Conservation (phyloP, 78 protist species). For the Dictyostelium intermedium region DNA sequence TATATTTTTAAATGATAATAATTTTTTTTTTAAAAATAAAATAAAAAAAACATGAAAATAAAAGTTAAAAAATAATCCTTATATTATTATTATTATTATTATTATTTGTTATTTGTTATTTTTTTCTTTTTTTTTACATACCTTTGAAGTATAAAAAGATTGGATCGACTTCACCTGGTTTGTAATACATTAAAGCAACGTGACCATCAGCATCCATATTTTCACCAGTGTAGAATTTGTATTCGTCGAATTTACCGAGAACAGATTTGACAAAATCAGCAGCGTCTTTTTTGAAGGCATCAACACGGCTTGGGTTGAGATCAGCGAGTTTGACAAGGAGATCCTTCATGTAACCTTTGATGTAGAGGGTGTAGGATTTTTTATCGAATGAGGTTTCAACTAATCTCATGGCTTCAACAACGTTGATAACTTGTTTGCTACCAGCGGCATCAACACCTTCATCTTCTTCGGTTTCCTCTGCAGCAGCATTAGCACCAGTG, state of each 20-base stretch:
- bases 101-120: too few species aligned
- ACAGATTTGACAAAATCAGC: conserved; percentile 70
- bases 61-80: too few species aligned
- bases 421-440: conserved; percentile 56
- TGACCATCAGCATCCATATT: conserved; percentile 85
- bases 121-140: too few species aligned
- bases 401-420: conserved; percentile 67
- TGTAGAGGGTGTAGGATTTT: conserved; percentile 82
- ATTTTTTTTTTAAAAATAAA: too few species aligned
- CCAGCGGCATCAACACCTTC: conserved; percentile 32
- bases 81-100: too few species aligned
- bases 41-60: too few species aligned
- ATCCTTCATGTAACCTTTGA: conserved; percentile 89
- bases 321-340: conserved; percentile 21
- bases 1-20: too few species aligned
- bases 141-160: conserved; percentile 81
- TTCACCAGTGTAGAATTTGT: conserved; percentile 81
- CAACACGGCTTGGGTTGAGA: conserved; percentile 83
- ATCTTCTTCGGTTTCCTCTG: conserved; percentile 80
- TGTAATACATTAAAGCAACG: conserved; percentile 74
- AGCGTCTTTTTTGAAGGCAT: conserved; percentile 69
- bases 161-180: conserved; percentile 71
- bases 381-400: conserved; percentile 70
- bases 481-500: conserved; percentile 88
- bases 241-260: conserved; percentile 78